Conservation (phyloP, 1,284 basidiomycete species). For the Exobasidium cylindrosporum region DNA sequence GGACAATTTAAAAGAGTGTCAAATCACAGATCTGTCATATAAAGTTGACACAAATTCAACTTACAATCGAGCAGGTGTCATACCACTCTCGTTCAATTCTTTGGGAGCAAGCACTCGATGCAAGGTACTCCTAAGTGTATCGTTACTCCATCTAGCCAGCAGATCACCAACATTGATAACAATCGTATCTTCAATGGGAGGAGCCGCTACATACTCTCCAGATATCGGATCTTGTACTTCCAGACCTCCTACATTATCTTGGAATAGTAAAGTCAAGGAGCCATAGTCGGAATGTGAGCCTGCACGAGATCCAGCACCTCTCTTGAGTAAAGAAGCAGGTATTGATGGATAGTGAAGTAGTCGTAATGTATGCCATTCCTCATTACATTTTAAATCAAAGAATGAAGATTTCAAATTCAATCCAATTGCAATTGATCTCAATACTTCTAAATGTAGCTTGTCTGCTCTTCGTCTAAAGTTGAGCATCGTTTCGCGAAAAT, state of each 20-base stretch:
- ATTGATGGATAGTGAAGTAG: conserved; percentile 43
- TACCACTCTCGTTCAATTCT: conserved; percentile 20
- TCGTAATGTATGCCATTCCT: conserved; percentile 34
- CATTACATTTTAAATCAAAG: conserved; percentile 29
- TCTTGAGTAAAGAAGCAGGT: conserved; percentile 3
- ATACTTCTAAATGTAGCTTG: conserved; percentile 68
- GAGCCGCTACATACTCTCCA: conserved; percentile 65
- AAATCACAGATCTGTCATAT: no score
- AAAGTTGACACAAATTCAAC: no score
- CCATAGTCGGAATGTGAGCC: conserved; percentile 66
- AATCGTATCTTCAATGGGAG: conserved; percentile 74
- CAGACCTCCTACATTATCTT: conserved; percentile 78
- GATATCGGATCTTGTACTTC: conserved; percentile 63
- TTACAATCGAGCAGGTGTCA: conserved; percentile 58
- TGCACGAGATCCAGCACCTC: conserved; percentile 24
- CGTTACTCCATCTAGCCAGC: conserved; percentile 57
- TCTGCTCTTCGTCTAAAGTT: conserved; percentile 70
- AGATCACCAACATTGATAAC: conserved; percentile 81
- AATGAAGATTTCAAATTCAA: conserved; percentile 3
- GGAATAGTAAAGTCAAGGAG: conserved; percentile 77
- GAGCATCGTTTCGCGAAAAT: conserved; percentile 70
- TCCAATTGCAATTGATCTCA: conserved; percentile 76
- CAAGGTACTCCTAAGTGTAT: conserved; percentile 34
- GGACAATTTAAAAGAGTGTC: no score
- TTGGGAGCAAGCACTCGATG: conserved; percentile 38